Percentiles rank a stretch among this genome's conserved stretches.
These are phyloP conservation scores for Amanita polypyramis DNA, from an alignment of 768 basidiomycete genomes.

Conservation along the genomic window DNA sequence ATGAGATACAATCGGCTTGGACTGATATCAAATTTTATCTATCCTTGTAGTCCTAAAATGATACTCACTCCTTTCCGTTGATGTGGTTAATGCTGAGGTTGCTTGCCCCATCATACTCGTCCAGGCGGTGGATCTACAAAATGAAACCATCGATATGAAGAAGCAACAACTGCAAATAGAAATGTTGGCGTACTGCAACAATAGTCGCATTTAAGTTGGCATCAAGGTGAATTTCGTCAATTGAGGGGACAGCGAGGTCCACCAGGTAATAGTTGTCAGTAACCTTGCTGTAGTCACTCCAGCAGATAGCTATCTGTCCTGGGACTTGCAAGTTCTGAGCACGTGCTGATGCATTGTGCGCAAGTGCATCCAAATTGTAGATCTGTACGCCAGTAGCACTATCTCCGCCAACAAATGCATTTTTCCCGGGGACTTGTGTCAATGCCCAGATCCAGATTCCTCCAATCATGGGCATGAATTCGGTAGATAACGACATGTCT, in stretches of 20 bases:
- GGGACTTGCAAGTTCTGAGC: conserved; percentile 19
- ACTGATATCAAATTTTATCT: no score
- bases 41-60: no score
- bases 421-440: conserved; percentile 27
- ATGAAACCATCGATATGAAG: no score
- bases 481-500: conserved; percentile 32
- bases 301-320: conserved; percentile 32
- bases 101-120: no score
- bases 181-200: conserved; percentile 11
- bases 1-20: no score
- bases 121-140: no score
- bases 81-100: no score
- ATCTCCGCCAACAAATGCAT: conserved; percentile 29
- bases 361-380: conserved; percentile 20
- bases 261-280: conserved; percentile 36
- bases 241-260: conserved; percentile 26
- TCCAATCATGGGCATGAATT: conserved; percentile 27
- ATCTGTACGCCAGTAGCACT: conserved; percentile 28
- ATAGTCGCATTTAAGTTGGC: conserved; percentile 32
- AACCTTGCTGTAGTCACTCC: conserved; percentile 29
- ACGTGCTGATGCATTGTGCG: conserved; percentile 4
- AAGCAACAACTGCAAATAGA: no score
- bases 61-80: no score
- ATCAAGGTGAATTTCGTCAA: conserved; percentile 38
- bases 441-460: conserved; percentile 41